Conservation (phyloP, 108 stramenopile species). For the Skeletonema menzelii region DNA sequence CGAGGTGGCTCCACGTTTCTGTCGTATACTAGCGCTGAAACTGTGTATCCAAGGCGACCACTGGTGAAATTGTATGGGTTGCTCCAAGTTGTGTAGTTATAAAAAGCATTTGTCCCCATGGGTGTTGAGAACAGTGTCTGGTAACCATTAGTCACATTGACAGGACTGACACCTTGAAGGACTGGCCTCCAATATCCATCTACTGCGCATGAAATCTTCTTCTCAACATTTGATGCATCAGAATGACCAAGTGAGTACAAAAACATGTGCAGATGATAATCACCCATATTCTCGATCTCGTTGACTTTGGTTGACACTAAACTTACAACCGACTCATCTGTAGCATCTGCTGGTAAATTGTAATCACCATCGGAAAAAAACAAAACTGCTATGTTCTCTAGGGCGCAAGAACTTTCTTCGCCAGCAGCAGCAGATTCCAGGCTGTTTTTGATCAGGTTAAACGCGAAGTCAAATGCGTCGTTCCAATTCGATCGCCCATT, state of each 20-base stretch:
- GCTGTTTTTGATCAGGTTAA: constrained; percentile 27
- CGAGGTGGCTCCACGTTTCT: constrained; percentile 39
- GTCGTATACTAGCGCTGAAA: constrained; percentile 63
- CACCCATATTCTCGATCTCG: constrained; percentile 7
- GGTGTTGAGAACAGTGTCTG: constrained; percentile 27
- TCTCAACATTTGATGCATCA: constrained; percentile 14
- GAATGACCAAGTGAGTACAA: constrained; percentile 28
- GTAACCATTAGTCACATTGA: constrained; percentile 26
- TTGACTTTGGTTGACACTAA: constrained; percentile 17
- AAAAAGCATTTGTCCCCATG: constrained; percentile 20
- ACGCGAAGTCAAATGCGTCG: constrained; percentile 22
- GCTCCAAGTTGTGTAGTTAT: constrained; percentile 59
- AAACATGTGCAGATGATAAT: constrained; percentile 20
- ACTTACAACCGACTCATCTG: constrained; percentile 11
- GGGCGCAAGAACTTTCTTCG: constrained; percentile 13
- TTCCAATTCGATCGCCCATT: constrained; percentile 32
- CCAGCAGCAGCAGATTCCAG: background rate
- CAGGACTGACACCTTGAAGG: background rate
- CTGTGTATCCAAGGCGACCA: constrained; percentile 53
- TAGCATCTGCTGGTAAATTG: constrained; percentile 26
- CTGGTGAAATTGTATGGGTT: constrained; percentile 57
- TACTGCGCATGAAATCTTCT: constrained; percentile 30
- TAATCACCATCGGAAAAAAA: constrained; percentile 39
- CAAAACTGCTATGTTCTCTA: constrained; percentile 42
- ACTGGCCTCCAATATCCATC: constrained; percentile 46